phyloP scores from a whole-genome alignment of 139 green algal species.

The Micromonas pusilla region DNA sequence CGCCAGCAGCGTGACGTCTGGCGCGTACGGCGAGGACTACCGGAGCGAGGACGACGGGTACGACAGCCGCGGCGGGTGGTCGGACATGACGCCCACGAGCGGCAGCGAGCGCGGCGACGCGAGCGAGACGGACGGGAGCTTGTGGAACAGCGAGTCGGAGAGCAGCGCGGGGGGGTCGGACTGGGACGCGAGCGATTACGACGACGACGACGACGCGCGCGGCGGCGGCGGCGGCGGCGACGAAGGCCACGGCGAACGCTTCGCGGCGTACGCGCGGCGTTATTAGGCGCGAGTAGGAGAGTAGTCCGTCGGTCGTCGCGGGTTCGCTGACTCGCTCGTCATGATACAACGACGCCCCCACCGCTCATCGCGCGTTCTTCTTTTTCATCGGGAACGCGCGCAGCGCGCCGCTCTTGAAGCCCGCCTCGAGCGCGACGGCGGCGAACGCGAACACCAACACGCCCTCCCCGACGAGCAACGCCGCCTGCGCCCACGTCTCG shows the following conservation, averaged over 20 bases:
- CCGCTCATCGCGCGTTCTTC: not conserved
- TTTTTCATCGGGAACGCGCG: conserved; percentile 4
- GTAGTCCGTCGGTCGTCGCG: too few species aligned
- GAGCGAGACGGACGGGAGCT: not conserved
- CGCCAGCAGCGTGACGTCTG: too few species aligned
- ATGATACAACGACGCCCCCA: too few species aligned
- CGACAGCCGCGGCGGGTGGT: not conserved
- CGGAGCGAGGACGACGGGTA: not conserved
- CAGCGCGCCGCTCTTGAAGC: not conserved
- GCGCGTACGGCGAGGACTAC: not conserved
- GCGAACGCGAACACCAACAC: conserved; percentile 25
- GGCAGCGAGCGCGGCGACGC: not conserved
- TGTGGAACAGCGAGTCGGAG: not conserved
- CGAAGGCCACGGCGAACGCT: not conserved
- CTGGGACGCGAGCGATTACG: too few species aligned
- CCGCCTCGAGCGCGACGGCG: conserved; percentile 9
- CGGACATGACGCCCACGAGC: not conserved
- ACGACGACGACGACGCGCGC: too few species aligned
- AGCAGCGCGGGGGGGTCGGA: not conserved
- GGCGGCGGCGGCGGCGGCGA: too few species aligned
- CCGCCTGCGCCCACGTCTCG: not conserved
- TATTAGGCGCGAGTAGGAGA: too few species aligned
- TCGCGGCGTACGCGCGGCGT: too few species aligned
- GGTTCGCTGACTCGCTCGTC: too few species aligned
- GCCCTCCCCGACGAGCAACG: conserved; percentile 4